Evolutionary conservation across 2,329 filamentous ascomycete genomes (phyloP), one percentile per base, ranked within the genome.

Genomic region (Neofusicoccum laricinum): DNA sequence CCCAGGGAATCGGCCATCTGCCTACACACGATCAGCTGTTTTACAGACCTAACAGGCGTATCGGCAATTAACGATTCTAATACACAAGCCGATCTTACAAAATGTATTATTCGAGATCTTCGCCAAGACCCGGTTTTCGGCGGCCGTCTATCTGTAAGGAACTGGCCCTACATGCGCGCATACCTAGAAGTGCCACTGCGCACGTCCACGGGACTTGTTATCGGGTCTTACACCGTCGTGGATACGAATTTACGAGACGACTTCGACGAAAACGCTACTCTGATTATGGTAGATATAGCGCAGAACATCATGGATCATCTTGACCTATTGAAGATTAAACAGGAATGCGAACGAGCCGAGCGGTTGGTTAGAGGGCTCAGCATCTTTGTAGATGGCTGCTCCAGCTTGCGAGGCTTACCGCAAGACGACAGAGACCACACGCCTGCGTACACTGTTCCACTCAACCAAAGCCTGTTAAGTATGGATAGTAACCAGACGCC

Each of bases 101-200:
- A 67, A 70, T 25, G 73, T 57, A 74, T 76, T 46, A 71, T 75
- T 8, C 69, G 71, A 40, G 75, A 78, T 57, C 69, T 72, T 12
- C 67, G 70, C 19, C 21, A 72, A 46, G 75, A 78, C 48, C 63
- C 64, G 1, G 71, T 74, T 3, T 78, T 74, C 70, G 71, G 69
- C 41, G 62, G 69, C 15, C 67, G 72, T 5, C 67, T 70, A 4
- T 76, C 73, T 43, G 71, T 76, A 15, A 38, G 63, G 1, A 66
- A 67, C 14, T 69, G 70, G 34, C 73, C 73, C 1, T 63, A 70
- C 40, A 68, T 74, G 19, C 67, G 70, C 15, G 73, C 72, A 64
- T 76, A 76, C 59, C 67, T 69, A 19, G 75, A 73, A 1, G 73
- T 76, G 12, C 74, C 75, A 1, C 68, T 77, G 19, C 66, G 68